phyloP scores from a whole-genome alignment of 768 basidiomycete species.

The Exsudoporus frostii region DNA sequence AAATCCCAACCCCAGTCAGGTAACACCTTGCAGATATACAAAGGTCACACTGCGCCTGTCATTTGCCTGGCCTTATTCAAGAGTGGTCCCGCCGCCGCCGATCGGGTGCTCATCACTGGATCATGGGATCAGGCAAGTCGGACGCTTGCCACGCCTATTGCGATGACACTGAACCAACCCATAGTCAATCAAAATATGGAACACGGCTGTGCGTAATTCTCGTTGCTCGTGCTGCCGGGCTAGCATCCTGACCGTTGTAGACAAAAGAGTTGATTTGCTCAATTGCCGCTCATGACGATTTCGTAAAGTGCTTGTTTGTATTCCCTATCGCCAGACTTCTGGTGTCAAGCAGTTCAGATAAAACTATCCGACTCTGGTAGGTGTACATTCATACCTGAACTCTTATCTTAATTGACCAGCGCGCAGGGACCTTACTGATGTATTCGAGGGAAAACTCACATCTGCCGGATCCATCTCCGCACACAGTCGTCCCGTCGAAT shows the following conservation, averaged over 20 bases:
- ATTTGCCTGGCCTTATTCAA: conserved; percentile 74
- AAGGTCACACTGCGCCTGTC: conserved; percentile 87
- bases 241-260: conserved; percentile 38
- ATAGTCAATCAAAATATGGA: conserved; percentile 87
- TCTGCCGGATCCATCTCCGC: conserved; percentile 70
- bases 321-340: conserved; percentile 64
- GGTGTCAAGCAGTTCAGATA: conserved; percentile 88
- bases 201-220: conserved; percentile 54
- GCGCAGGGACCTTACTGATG: conserved; percentile 60
- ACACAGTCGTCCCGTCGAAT: conserved; percentile 87
- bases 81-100: conserved; percentile 35
- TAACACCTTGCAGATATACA: conserved; percentile 69
- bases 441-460: conserved; percentile 38
- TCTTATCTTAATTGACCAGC: not conserved
- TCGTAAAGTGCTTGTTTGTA: conserved; percentile 81
- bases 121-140: conserved; percentile 84
- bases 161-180: conserved; percentile 10
- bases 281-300: conserved; percentile 81
- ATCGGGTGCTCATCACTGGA: conserved; percentile 71
- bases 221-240: not conserved
- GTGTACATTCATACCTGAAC: conserved; percentile 14
- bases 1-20: conserved; percentile 57
- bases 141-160: not conserved
- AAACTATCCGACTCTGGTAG: conserved; percentile 83
- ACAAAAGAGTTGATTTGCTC: conserved; percentile 67